Evolutionary conservation across 768 basidiomycete genomes (phyloP).

Genomic region (Amanita molliuscula): DNA sequence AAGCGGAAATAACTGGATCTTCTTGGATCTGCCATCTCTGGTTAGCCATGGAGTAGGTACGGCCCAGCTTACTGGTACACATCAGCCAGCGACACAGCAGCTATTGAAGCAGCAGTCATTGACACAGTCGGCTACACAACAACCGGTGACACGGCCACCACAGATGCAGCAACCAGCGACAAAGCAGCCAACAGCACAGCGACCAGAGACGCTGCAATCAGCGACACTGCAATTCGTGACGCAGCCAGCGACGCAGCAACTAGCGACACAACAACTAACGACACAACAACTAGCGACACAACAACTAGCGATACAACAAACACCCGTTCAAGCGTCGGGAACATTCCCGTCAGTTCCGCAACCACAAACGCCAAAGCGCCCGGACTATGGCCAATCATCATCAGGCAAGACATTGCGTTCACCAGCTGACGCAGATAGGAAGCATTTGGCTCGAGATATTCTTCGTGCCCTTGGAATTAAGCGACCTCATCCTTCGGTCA

Average conservation of each 20-base stretch:
- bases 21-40: not conserved
- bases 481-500: not conserved
- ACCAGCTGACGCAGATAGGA: constrained; percentile 10
- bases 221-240: not conserved
- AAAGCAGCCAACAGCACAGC: too few relatives aligned
- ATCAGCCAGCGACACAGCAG: not conserved
- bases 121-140: too few relatives aligned
- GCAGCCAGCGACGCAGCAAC: not conserved
- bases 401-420: not conserved
- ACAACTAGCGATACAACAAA: not conserved
- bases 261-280: not conserved
- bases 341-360: not conserved
- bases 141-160: not conserved
- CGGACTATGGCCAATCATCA: not conserved
- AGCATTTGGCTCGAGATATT: constrained; percentile 45
- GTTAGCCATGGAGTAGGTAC: not conserved
- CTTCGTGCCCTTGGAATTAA: constrained; percentile 35
- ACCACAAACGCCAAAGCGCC: not conserved
- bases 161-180: too few relatives aligned
- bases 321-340: not conserved
- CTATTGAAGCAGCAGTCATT: not conserved
- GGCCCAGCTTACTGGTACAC: too few relatives aligned
- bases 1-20: not conserved
- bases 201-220: not conserved
- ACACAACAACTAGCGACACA: not conserved